Conservation (phyloP, 345 rosid species). For the Gossypium thurberi region DNA sequence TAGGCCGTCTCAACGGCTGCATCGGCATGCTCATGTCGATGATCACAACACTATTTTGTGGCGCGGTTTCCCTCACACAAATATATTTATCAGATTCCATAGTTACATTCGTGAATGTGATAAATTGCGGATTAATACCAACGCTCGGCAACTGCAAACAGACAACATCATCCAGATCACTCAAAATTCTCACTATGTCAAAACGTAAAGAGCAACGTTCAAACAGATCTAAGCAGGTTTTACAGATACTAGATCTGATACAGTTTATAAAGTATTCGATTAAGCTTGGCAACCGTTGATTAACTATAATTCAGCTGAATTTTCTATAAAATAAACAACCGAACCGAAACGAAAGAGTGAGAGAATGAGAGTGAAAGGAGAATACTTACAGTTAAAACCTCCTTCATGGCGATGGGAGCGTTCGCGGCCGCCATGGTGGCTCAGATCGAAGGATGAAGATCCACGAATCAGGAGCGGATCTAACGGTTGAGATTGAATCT, state of each 20-base stretch:
- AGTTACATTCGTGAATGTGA: slow-evolving; percentile 85
- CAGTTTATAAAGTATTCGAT: not conserved
- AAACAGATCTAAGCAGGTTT: slow-evolving; percentile 16
- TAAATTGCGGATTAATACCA: slow-evolving; percentile 79
- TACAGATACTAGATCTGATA: not conserved
- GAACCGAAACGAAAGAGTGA: not conserved
- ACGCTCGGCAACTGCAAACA: slow-evolving; percentile 69
- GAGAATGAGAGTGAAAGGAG: slow-evolving; percentile 4
- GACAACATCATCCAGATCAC: slow-evolving; percentile 18
- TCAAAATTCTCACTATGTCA: slow-evolving; percentile 13
- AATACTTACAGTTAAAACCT: slow-evolving; percentile 64
- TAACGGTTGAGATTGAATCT: slow-evolving; percentile 22
- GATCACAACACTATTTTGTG: slow-evolving; percentile 92
- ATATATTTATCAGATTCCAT: slow-evolving; percentile 98
- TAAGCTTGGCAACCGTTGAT: slow-evolving; percentile 2
- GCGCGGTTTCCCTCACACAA: slow-evolving; percentile 90
- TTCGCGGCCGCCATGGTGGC: slow-evolving; percentile 79
- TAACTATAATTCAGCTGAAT: slow-evolving; percentile 12
- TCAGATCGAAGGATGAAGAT: slow-evolving; percentile 32
- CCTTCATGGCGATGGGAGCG: slow-evolving; percentile 93
- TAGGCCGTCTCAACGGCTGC: slow-evolving; percentile 94
- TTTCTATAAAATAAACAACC: slow-evolving; percentile 2
- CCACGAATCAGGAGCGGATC: slow-evolving; percentile 31
- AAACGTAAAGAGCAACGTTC: not conserved
- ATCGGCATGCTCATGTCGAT: slow-evolving; percentile 92